phyloP scores from a whole-genome alignment of 352 stramenopile genomes.

The Pythium guiyangense region DNA sequence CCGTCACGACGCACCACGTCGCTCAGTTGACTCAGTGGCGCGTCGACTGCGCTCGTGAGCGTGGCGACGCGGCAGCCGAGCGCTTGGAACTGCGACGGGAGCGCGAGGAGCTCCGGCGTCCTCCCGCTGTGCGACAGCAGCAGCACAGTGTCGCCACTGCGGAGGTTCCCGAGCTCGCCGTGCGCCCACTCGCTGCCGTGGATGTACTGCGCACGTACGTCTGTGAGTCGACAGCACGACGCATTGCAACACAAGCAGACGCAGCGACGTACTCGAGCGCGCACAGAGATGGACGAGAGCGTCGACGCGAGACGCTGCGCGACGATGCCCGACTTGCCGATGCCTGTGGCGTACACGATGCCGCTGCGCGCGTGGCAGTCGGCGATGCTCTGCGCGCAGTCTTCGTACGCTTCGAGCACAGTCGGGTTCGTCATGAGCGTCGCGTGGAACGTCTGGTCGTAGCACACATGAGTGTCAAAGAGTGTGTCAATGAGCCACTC shows the following conservation, averaged over 20 bases:
- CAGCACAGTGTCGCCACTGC: slow-evolving; percentile 56
- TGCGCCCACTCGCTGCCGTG: slow-evolving; percentile 78
- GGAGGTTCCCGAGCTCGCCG: slow-evolving; percentile 69
- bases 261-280: slow-evolving; percentile 39
- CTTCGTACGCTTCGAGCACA: slow-evolving; percentile 23
- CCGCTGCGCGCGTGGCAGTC: slow-evolving; percentile 39
- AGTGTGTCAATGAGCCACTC: neutral
- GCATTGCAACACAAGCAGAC: neutral
- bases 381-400: slow-evolving; percentile 26
- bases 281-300: slow-evolving; percentile 66
- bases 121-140: slow-evolving; percentile 70
- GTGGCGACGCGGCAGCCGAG: slow-evolving; percentile 37
- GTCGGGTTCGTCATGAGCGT: slow-evolving; percentile 23
- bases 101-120: slow-evolving; percentile 49
- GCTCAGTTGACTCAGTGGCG: slow-evolving; percentile 27
- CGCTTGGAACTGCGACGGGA: slow-evolving; percentile 41
- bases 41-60: slow-evolving; percentile 39
- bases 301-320: slow-evolving; percentile 65
- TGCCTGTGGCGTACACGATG: slow-evolving; percentile 63
- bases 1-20: slow-evolving; percentile 27
- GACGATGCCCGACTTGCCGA: slow-evolving; percentile 80
- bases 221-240: neutral
- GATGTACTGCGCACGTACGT: slow-evolving; percentile 39
- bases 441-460: slow-evolving; percentile 32
- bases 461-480: neutral